Percentiles rank a stretch among this genome's conserved stretches.
These are phyloP conservation scores for Perkinsus chesapeaki DNA, from an alignment of 169 alveolate species.

Conservation along the genomic window DNA sequence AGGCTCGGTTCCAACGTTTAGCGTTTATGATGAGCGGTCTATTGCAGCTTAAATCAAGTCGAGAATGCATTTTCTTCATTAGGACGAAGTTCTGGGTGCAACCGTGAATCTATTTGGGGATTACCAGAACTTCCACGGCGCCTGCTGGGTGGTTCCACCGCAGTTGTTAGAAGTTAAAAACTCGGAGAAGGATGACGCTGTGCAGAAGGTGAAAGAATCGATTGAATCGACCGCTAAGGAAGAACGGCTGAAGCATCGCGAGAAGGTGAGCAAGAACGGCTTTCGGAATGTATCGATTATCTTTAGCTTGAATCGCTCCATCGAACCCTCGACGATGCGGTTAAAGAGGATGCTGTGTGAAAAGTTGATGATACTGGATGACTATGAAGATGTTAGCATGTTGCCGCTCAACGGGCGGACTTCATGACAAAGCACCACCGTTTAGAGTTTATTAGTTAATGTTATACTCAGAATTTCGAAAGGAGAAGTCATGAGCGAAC, in stretches of 20 bases:
- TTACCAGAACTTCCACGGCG: neutral
- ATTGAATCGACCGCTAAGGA: neutral
- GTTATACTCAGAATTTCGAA: too few relatives aligned
- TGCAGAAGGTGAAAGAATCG: neutral
- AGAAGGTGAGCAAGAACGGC: neutral
- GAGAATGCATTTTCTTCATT: neutral
- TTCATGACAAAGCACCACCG: neutral
- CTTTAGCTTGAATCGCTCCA: neutral
- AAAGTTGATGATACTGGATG: neutral
- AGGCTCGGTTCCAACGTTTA: neutral
- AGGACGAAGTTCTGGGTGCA: neutral
- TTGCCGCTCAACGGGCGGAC: neutral
- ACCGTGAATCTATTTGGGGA: neutral
- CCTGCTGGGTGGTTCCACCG: neutral
- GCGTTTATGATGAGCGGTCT: neutral
- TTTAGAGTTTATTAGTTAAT: too few relatives aligned
- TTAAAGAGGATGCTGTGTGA: too few relatives aligned
- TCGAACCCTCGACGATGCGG: neutral
- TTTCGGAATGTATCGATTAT: neutral
- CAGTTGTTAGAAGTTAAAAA: neutral
- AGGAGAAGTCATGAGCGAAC: too few relatives aligned
- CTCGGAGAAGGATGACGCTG: neutral
- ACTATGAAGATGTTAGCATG: neutral
- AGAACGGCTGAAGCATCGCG: neutral
- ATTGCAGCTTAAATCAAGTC: neutral